These are phyloP conservation scores for Trypanosoma lewisi DNA, from an alignment of 208 protist species.

Conservation along the genomic window DNA sequence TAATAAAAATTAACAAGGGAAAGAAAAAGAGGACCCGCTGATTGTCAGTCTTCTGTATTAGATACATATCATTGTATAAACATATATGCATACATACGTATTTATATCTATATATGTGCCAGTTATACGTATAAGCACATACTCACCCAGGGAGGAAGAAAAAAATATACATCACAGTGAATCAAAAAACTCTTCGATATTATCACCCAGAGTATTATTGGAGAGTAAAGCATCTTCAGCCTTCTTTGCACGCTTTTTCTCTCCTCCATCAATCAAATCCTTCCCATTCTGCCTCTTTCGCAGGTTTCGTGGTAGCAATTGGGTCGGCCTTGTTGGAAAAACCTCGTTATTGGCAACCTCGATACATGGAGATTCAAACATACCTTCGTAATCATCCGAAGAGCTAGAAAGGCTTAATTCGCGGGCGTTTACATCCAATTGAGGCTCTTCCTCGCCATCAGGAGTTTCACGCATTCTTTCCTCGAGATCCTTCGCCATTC, in stretches of 20 bases:
- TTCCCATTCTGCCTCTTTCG: conserved; percentile 7
- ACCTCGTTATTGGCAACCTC: background rate
- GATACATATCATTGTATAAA: too few species aligned
- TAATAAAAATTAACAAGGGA: conserved; percentile 15
- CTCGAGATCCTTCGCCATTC: conserved; percentile 45
- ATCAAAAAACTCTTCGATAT: conserved; percentile 60
- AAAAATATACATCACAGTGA: conserved; percentile 29
- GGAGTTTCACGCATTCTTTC: background rate
- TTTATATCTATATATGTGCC: too few species aligned
- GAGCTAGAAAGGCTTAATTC: conserved; percentile 3
- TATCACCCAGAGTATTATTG: conserved; percentile 29
- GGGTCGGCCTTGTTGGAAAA: conserved; percentile 3
- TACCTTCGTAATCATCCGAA: conserved; percentile 10
- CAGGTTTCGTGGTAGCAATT: conserved; percentile 30
- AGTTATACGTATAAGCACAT: background rate
- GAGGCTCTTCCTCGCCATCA: background rate
- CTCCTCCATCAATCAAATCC: background rate
- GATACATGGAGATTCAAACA: conserved; percentile 2
- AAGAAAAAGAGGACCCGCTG: too few species aligned
- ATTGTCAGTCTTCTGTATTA: too few species aligned
- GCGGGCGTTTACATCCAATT: background rate
- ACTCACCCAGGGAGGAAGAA: conserved; percentile 11
- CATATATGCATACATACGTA: too few species aligned
- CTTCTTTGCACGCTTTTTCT: conserved; percentile 30
- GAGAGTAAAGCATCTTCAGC: conserved; percentile 52